A percentile compares a stretch with the other conserved stretches of the same genome.
These are phyloP conservation scores for Dactylellina haptotyla DNA, from an alignment of 2,329 filamentous ascomycete species.

Conservation along the genomic window DNA sequence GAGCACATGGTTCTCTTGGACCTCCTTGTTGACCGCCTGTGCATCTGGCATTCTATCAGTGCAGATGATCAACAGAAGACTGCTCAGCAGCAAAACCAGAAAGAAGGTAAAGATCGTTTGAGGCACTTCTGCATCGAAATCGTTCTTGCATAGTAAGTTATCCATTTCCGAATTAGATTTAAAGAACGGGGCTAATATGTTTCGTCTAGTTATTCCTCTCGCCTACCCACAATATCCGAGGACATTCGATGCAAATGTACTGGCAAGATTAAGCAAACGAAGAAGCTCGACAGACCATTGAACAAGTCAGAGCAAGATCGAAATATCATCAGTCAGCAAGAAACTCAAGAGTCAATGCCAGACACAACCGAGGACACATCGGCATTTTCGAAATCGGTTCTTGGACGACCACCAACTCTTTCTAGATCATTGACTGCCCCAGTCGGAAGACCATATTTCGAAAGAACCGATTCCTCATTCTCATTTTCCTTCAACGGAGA, in stretches of 20 bases:
- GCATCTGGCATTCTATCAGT: conserved; percentile 82
- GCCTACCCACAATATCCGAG: conserved; percentile 76
- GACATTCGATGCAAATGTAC: conserved; percentile 45
- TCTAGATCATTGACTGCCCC: conserved; percentile 46
- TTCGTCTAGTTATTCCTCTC: conserved; percentile 72
- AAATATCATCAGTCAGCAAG: conserved; percentile 7
- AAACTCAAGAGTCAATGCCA: conserved; percentile 9
- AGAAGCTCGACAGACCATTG: conserved; percentile 61
- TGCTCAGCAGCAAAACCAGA: conserved; percentile 55
- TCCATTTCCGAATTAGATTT: neutral
- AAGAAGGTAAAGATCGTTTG: conserved; percentile 69
- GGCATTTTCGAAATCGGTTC: conserved; percentile 23
- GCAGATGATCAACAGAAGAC: conserved; percentile 50
- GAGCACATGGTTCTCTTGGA: conserved; percentile 73
- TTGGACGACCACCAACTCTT: conserved; percentile 11
- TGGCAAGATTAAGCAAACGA: conserved; percentile 60
- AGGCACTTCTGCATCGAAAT: conserved; percentile 83
- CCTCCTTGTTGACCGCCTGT: conserved; percentile 78
- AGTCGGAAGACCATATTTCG: conserved; percentile 15
- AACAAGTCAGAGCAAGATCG: conserved; percentile 31
- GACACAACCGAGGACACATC: conserved; percentile 11
- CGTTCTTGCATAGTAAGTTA: conserved; percentile 77
- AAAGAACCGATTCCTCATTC: conserved; percentile 39
- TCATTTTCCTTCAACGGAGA: conserved; percentile 30
- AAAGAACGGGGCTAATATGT: conserved; percentile 56